Percentiles rank a stretch among this genome's conserved stretches.
Conservation (phyloP, 192 early-diverging fungal genomes). For the Dimargaris cristalligena region DNA sequence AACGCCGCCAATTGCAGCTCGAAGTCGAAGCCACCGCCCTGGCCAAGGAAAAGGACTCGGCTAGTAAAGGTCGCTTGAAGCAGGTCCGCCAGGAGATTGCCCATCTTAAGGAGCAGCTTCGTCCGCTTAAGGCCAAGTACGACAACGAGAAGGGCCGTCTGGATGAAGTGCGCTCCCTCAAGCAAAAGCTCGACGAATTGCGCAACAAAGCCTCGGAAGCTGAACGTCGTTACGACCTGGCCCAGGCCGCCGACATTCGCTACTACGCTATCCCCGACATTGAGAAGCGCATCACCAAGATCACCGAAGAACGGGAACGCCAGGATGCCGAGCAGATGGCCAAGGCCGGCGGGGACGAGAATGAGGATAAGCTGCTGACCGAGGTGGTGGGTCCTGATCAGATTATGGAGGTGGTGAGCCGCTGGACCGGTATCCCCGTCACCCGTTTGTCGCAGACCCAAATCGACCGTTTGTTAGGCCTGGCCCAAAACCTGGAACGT, state of each 20-base stretch:
- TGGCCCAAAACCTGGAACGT: conserved; percentile 60
- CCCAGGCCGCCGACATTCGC: conserved; percentile 79
- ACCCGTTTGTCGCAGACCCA: conserved; percentile 71
- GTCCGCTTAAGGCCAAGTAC: conserved; percentile 74
- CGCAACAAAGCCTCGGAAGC: conserved; percentile 77
- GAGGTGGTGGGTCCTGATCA: conserved; percentile 82
- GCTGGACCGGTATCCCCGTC: conserved; percentile 97
- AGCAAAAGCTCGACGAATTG: conserved; percentile 76
- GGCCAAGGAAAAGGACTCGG: conserved; percentile 78
- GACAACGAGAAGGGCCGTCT: conserved; percentile 71
- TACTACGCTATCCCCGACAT: conserved; percentile 90
- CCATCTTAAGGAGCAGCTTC: conserved; percentile 66
- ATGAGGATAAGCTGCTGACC: conserved; percentile 41
- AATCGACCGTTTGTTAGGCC: conserved; percentile 62
- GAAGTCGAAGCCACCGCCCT: conserved; percentile 93
- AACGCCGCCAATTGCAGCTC: conserved; percentile 78
- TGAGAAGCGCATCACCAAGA: conserved; percentile 48
- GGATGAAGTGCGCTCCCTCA: conserved; percentile 72
- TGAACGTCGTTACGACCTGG: conserved; percentile 62
- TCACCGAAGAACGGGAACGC: conserved; percentile 46
- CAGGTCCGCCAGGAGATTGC: conserved; percentile 73
- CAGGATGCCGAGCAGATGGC: conserved; percentile 42
- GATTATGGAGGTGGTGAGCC: conserved; percentile 82
- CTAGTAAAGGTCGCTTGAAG: conserved; percentile 56
- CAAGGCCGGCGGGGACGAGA: conserved; percentile 22